Base-by-base conservation (phyloP, 2,329 filamentous ascomycete genomes). In the Chaetomium olivaceum region DNA sequence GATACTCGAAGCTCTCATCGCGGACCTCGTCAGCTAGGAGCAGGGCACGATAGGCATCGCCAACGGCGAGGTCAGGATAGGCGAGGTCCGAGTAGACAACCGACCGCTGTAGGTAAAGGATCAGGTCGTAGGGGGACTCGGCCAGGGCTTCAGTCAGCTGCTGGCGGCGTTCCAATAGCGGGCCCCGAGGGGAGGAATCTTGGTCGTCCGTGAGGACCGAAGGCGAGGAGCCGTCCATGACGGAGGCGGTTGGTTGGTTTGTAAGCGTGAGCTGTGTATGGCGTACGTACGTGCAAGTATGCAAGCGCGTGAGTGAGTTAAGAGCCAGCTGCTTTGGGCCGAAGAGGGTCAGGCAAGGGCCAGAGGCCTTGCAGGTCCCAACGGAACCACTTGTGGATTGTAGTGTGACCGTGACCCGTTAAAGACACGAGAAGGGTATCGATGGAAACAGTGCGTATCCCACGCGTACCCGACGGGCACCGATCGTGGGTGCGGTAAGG, bases 1-100 rank as follows among this genome's bases (percentile, higher is more conserved):
- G 89, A 73, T 93, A 96, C 76, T 97, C 92, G 71, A 91, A 93
- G 48, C 87, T 85, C 68, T 94, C 91, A 63, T 95, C 89, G 69
- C 83, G 78, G 43, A 92, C 85, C 70, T 95, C 92, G 74, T 98
- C 94, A 19, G 91, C 85, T 56, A 99, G 81, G 4, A 97, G 85
- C n/a, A 98, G 83, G 1, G 93, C 93, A 63, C 91, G 89, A 76
- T 98, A 98, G 5, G 92, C 92, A 80, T 97, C 93, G 39, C 92
- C 92, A 12, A 90, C 89, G 5, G 93, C 93, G 48, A 99, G 85
- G 76, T 99, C 95, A 0, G 92, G 92, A 76, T 97, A 98, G 46
- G 88, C 91, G 56, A 97, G 83, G 55, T 87, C 81, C 19, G 88
- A 85, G 76, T 97, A 88, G 51, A 90, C 81, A 39, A 85, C 80